Evolutionary conservation across 768 basidiomycete species (phyloP).

Genomic region (Boletus bicolor): DNA sequence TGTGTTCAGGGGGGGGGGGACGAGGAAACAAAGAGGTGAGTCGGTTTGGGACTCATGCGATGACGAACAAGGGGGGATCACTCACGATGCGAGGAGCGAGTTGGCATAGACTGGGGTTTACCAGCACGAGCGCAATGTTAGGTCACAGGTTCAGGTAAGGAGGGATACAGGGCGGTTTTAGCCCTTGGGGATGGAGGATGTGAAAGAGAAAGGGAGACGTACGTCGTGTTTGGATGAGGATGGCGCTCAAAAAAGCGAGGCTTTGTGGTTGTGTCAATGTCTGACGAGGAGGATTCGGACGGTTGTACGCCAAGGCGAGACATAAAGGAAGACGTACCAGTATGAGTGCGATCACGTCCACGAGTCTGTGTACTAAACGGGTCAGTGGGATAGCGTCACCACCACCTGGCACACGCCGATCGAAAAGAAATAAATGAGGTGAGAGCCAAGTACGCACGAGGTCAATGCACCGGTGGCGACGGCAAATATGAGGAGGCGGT

Average conservation of each 20-base stretch:
- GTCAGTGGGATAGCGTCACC: neutral
- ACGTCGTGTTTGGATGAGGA: constrained; percentile 28
- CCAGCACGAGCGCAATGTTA: too few relatives aligned
- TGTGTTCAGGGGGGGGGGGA: too few relatives aligned
- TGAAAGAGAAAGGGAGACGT: constrained; percentile 1
- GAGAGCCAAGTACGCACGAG: constrained; percentile 12
- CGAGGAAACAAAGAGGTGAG: neutral
- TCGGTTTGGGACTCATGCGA: too few relatives aligned
- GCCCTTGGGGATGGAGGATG: neutral
- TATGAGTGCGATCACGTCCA: constrained; percentile 26
- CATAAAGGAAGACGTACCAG: constrained; percentile 12
- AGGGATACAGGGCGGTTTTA: neutral
- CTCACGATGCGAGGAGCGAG: constrained; percentile 29
- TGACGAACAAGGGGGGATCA: neutral
- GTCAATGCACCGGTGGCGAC: constrained; percentile 28
- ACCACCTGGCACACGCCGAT: neutral
- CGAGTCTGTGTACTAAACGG: constrained; percentile 7
- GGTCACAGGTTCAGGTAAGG: too few relatives aligned
- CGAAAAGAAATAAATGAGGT: neutral
- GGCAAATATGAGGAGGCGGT: constrained; percentile 22
- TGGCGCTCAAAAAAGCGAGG: constrained; percentile 17
- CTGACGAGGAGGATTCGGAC: neutral
- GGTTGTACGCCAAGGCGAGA: too few relatives aligned
- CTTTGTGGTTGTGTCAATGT: constrained; percentile 18
- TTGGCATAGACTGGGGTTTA: constrained; percentile 26